These are phyloP conservation scores for Metschnikowia kunwiensis DNA, from an alignment of 805 yeast genomes.

Conservation along the genomic window DNA sequence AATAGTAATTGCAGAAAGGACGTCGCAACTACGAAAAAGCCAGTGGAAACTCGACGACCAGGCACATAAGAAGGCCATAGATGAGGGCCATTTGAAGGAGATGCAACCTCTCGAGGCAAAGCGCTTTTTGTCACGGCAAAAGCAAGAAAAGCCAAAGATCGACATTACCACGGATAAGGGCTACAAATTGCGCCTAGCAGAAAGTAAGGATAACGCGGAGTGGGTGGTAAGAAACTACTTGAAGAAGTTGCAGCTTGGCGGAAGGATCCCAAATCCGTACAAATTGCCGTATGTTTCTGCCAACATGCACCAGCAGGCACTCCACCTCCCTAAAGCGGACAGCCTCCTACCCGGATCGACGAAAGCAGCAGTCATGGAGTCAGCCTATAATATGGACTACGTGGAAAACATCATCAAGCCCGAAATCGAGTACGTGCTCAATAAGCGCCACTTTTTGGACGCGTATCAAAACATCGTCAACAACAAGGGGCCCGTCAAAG, in stretches of 20 bases:
- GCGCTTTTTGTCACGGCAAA: conserved; percentile 10
- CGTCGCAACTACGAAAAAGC: conserved; percentile 10
- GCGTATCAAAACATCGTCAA: conserved; percentile 22
- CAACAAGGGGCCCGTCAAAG: conserved; percentile 37
- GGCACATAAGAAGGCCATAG: conserved; percentile 10
- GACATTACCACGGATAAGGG: conserved; percentile 10
- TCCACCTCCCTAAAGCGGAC: conserved; percentile 11
- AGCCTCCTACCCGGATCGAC: conserved; percentile 26
- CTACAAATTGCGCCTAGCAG: conserved; percentile 13
- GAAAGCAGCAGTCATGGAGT: conserved; percentile 16
- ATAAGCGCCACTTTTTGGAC: conserved; percentile 24
- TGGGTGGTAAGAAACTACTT: conserved; percentile 28
- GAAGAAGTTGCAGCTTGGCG: conserved; percentile 25
- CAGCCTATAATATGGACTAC: conserved; percentile 33
- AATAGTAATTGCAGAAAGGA: conserved; percentile 17
- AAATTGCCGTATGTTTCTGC: conserved; percentile 28
- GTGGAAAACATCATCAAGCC: conserved; percentile 33
- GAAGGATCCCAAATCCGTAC: conserved; percentile 32
- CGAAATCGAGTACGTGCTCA: conserved; percentile 32
- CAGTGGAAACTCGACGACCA: conserved; percentile 21
- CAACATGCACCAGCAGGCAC: conserved; percentile 9
- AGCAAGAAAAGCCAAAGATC: background rate
- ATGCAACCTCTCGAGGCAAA: conserved; percentile 12
- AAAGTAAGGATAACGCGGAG: conserved; percentile 16
- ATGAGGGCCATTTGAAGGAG: conserved; percentile 10